Evolutionary conservation across 2,329 filamentous ascomycete species (phyloP).

Genomic region (Neopestalotiopsis sp.): DNA sequence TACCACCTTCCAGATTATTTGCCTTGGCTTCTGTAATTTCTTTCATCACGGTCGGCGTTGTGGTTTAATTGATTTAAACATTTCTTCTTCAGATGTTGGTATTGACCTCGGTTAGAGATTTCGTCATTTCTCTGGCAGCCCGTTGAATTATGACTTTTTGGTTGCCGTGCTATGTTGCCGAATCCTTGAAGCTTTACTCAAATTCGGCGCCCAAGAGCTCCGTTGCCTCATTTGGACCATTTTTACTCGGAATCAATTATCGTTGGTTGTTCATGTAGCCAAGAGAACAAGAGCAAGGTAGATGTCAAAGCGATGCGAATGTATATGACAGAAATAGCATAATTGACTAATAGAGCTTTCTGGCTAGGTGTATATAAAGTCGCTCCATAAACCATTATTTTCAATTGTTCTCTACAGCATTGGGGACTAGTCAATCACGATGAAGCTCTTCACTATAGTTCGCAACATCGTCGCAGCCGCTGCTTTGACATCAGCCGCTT

Average conservation of each 20-base stretch:
- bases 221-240: not conserved
- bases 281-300: not conserved
- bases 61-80: not conserved
- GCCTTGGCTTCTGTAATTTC: not conserved
- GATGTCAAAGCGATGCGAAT: not conserved
- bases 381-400: not conserved
- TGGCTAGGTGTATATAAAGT: not conserved
- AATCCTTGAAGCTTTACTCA: not conserved
- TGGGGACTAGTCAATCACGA: not conserved
- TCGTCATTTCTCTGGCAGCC: not conserved
- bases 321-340: not conserved
- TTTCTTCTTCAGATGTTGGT: too few species aligned
- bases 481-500: slow-evolving; percentile 16
- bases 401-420: not conserved
- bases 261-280: not conserved
- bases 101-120: not conserved
- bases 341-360: not conserved
- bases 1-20: not conserved
- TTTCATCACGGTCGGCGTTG: too few species aligned
- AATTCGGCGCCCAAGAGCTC: not conserved
- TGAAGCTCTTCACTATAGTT: slow-evolving; percentile 23
- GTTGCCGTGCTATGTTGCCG: not conserved
- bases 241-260: not conserved
- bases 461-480: slow-evolving; percentile 25
- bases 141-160: not conserved